Percentiles rank a stretch among this genome's conserved stretches.
phyloP scores from a whole-genome alignment of 2,329 filamentous ascomycete species.

The Talaromyces amestolkiae region DNA sequence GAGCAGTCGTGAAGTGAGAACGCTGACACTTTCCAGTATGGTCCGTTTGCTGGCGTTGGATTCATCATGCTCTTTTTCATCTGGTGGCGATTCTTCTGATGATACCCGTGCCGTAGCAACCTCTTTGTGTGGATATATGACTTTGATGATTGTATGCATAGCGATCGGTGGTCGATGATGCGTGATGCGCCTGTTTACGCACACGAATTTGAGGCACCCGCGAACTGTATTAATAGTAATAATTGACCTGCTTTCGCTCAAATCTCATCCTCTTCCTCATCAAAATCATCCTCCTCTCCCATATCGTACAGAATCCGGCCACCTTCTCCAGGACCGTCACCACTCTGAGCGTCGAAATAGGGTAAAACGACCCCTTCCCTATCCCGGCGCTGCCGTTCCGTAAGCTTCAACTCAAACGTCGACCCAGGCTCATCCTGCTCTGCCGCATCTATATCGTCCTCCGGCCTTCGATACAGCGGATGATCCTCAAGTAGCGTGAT shows the following conservation, averaged over 20 bases:
- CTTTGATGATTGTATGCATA: slow-evolving; percentile 31
- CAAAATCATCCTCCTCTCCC: slow-evolving; percentile 94
- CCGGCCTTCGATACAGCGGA: slow-evolving; percentile 60
- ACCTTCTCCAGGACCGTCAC: slow-evolving; percentile 68
- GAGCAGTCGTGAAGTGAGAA: not conserved
- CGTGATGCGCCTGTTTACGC: not conserved
- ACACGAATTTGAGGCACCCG: not conserved
- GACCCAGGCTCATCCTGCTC: slow-evolving; percentile 62
- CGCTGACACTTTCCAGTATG: slow-evolving; percentile 60
- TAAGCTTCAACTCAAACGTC: slow-evolving; percentile 83
- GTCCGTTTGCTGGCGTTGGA: slow-evolving; percentile 77
- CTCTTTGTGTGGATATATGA: slow-evolving; percentile 36
- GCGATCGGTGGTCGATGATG: slow-evolving; percentile 10
- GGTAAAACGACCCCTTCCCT: slow-evolving; percentile 87
- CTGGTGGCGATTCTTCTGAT: slow-evolving; percentile 90
- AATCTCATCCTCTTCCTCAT: slow-evolving; percentile 92
- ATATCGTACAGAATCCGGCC: slow-evolving; percentile 95
- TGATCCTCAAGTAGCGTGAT: slow-evolving; percentile 72
- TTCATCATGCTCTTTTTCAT: slow-evolving; percentile 81
- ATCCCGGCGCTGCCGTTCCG: slow-evolving; percentile 83
- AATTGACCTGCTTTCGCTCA: slow-evolving; percentile 37
- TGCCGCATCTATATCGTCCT: slow-evolving; percentile 38
- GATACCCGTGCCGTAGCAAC: slow-evolving; percentile 20
- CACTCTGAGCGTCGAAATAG: slow-evolving; percentile 93
- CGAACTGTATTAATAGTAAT: slow-evolving; percentile 8